Evolutionary conservation across 1,139 yeast genomes (phyloP).

Genomic region (Yamadazyma aaseri): DNA sequence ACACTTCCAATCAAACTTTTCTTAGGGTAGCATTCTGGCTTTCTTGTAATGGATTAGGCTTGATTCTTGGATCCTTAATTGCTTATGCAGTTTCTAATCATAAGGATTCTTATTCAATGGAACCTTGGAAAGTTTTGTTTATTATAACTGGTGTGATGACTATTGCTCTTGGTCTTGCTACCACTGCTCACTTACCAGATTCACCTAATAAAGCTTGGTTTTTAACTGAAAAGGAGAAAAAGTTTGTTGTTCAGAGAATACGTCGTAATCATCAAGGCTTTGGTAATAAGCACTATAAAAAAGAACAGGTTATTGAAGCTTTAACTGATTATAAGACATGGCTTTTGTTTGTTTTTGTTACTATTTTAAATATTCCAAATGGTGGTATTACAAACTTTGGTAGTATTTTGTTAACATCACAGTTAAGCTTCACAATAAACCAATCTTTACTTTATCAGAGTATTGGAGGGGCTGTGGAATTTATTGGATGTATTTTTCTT

Average conservation of each 20-base stretch:
- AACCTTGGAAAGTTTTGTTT: conserved; percentile 7
- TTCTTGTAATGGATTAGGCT: conserved; percentile 24
- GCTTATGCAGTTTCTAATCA: conserved; percentile 16
- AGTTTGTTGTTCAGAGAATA: conserved; percentile 5
- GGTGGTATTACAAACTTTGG: conserved; percentile 35
- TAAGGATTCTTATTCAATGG: conserved; percentile 3
- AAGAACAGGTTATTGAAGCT: conserved; percentile 39
- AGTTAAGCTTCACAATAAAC: conserved; percentile 38
- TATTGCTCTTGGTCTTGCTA: conserved; percentile 2
- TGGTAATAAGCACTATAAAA: conserved; percentile 43
- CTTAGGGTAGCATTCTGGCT: conserved; percentile 22
- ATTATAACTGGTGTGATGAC: conserved; percentile 9
- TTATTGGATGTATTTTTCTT: conserved; percentile 38
- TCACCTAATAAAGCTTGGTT: conserved; percentile 16
- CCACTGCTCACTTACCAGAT: conserved; percentile 8
- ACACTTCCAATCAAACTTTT: conserved; percentile 17
- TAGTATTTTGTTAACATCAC: too few relatives aligned
- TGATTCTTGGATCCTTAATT: conserved; percentile 23
- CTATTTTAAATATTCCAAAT: conserved; percentile 42
- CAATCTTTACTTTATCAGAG: conserved; percentile 31
- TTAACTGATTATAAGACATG: conserved; percentile 45
- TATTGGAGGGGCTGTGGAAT: conserved; percentile 37
- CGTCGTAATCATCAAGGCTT: conserved; percentile 28
- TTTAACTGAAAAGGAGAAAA: conserved; percentile 15
- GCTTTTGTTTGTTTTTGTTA: conserved; percentile 34